These are phyloP conservation scores for Aspergillus neotritici DNA, from an alignment of 2,329 filamentous ascomycete genomes.

Conservation along the genomic window DNA sequence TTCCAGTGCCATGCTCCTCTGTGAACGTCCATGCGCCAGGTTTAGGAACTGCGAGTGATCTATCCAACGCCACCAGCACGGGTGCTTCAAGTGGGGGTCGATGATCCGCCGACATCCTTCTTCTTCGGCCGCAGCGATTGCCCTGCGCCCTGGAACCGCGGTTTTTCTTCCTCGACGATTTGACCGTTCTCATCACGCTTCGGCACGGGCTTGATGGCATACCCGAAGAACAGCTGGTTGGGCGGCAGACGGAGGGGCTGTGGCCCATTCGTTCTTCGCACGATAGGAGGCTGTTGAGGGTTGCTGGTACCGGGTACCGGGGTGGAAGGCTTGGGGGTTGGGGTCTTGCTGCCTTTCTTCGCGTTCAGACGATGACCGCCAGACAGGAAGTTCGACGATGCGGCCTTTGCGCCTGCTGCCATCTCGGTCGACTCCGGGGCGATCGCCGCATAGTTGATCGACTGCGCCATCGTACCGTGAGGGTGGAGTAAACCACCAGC, in stretches of 20 bases:
- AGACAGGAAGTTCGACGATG: slow-evolving; percentile 71
- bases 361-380: slow-evolving; percentile 75
- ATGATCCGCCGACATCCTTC: slow-evolving; percentile 46
- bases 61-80: too few species aligned
- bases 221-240: slow-evolving; percentile 95
- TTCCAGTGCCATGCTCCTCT: too few species aligned
- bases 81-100: slow-evolving; percentile 32
- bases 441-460: slow-evolving; percentile 94
- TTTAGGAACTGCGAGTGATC: too few species aligned
- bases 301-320: slow-evolving; percentile 58
- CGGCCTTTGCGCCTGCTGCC: slow-evolving; percentile 56
- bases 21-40: too few species aligned
- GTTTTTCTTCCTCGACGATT: slow-evolving; percentile 56
- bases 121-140: slow-evolving; percentile 74
- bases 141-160: slow-evolving; percentile 78
- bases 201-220: slow-evolving; percentile 83
- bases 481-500: slow-evolving; percentile 70
- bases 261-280: slow-evolving; percentile 64
- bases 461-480: slow-evolving; percentile 91
- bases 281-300: slow-evolving; percentile 39
- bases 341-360: slow-evolving; percentile 73
- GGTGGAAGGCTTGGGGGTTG: slow-evolving; percentile 67
- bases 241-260: slow-evolving; percentile 77
- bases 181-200: slow-evolving; percentile 64
- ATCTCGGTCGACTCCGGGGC: slow-evolving; percentile 68